These are phyloP conservation scores for Nicotiana sylvestris DNA, from an alignment of 257 asterid species.

Conservation along the genomic window DNA sequence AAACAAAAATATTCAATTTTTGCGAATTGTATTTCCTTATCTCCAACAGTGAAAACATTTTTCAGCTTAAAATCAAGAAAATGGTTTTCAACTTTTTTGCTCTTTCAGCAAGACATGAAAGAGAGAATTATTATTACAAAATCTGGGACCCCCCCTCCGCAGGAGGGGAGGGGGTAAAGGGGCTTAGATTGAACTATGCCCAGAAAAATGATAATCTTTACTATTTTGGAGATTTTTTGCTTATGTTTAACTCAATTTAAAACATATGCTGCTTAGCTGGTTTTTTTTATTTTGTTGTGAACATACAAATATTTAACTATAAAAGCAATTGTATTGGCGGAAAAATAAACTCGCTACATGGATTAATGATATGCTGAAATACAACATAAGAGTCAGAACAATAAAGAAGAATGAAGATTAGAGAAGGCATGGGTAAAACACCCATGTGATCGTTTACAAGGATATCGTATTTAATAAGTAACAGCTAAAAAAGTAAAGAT, in stretches of 20 bases:
- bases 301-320: too few species aligned
- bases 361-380: too few species aligned
- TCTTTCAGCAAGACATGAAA: constrained; percentile 8
- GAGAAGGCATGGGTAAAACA: too few species aligned
- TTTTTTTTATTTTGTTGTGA: neutral
- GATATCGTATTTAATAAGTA: too few species aligned
- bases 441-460: too few species aligned
- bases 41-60: neutral
- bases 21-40: neutral
- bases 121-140: constrained; percentile 19
- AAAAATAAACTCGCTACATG: too few species aligned
- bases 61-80: neutral
- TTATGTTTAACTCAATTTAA: neutral
- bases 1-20: neutral
- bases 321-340: too few species aligned
- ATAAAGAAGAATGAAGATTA: too few species aligned
- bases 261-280: neutral
- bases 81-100: neutral
- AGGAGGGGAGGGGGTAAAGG: neutral
- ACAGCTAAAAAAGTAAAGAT: too few species aligned
- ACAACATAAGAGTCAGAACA: too few species aligned
- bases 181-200: too few species aligned
- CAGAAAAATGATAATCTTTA: neutral
- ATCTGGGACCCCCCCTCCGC: neutral
- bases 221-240: neutral